phyloP scores from a whole-genome alignment of 805 yeast genomes.

The Candida easanensis region DNA sequence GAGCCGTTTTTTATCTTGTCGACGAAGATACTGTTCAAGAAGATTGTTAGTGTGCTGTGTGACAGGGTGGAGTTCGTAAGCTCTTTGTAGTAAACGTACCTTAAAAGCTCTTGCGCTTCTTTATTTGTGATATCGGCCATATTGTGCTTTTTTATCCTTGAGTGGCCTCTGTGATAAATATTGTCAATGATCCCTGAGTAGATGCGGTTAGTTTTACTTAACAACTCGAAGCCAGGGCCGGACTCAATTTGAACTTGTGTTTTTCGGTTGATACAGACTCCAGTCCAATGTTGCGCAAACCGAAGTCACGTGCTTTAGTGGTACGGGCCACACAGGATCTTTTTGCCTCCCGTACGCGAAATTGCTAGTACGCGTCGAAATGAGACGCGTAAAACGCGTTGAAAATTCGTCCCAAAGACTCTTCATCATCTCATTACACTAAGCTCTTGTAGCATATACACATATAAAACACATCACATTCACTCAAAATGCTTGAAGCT shows the following conservation, averaged over 20 bases:
- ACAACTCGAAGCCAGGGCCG: too few species aligned
- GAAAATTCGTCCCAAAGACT: slow-evolving; percentile 1
- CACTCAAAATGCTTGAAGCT: slow-evolving; percentile 84
- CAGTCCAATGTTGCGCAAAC: neutral
- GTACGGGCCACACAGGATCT: neutral
- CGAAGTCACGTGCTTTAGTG: too few species aligned
- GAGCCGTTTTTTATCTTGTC: slow-evolving; percentile 15
- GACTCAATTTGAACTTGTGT: too few species aligned
- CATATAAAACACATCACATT: slow-evolving; percentile 2
- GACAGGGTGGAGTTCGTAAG: neutral
- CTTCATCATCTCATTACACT: neutral
- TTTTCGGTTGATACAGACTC: too few species aligned
- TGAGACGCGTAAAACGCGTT: slow-evolving; percentile 5
- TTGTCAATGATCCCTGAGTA: too few species aligned
- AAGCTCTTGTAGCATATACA: neutral
- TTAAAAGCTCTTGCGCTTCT: slow-evolving; percentile 12
- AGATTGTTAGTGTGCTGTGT: slow-evolving; percentile 1
- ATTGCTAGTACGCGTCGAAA: slow-evolving; percentile 2
- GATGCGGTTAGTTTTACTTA: too few species aligned
- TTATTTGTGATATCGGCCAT: too few species aligned
- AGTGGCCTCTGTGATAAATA: too few species aligned
- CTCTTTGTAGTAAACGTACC: slow-evolving; percentile 8
- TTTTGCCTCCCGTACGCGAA: neutral
- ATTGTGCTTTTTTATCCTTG: too few species aligned
- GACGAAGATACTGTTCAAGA: slow-evolving; percentile 12